Evolutionary conservation across 495 filamentous ascomycete species (phyloP), one percentile per base, ranked within the genome.

Genomic region (Evernia prunastri): DNA sequence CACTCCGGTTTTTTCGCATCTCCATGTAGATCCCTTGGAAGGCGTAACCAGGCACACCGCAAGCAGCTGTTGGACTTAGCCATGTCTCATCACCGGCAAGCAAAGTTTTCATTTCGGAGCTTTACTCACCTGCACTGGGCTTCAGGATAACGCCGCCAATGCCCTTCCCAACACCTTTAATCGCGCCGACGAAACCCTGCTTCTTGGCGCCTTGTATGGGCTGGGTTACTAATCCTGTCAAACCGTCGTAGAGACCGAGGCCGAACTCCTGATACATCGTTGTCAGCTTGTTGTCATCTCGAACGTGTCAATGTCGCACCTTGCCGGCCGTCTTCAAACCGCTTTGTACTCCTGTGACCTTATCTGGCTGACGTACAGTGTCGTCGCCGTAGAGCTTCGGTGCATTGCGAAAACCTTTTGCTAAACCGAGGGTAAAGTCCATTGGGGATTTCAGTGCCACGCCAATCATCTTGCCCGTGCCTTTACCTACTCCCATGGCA

Each of bases 361-460:
- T 89, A 54, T 89, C 85, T 0, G 78, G 75, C 17, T 83, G 81
- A 18, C 84, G 81, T 4, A 96, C 86, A 56, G 82, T 91, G 8
- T 86, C 81, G 66, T 91, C 90, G 49, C 90, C 85, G 63, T 93
- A 94, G 3, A 95, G 73, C 61, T 83, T 87, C 0, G 91, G 90
- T 1, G 84, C 85, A 69, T 95, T 96, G 72, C 94, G 89, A 67
- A 96, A 95, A 11, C 91, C 91, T 72, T 86, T 89, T 0, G 91
- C 85, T 4, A 96, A 70, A 17, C 85, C 87, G 45, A 95, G 76
- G 15, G 89, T 86, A 63, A 94, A 84, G 65, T 95, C 90, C 76
- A 91, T 87, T 0, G 91, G 91, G 0, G 87, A 86, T 73, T 87
- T 85, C 59, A 92, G 74, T 20, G 84, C 82, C 23, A 86, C 84